Conservation (phyloP, 495 filamentous ascomycete genomes). For the Lindgomyces ingoldianus region DNA sequence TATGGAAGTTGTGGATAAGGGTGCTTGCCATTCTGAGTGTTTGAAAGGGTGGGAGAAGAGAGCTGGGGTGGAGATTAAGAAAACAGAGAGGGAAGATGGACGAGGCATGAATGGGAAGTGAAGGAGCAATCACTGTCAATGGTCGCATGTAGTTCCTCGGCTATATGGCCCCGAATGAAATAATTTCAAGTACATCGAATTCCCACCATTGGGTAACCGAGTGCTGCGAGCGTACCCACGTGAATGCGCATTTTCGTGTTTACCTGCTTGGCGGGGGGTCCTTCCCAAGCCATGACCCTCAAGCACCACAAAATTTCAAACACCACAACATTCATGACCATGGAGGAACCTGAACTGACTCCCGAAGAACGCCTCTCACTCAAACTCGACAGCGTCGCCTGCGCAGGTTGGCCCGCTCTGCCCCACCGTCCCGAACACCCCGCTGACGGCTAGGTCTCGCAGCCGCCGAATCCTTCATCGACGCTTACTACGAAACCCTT, state of each 20-base stretch:
- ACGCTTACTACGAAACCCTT: constrained; percentile 51
- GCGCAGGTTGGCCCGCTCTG: neutral
- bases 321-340: neutral
- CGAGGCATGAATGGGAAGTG: constrained; percentile 2
- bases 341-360: constrained; percentile 4
- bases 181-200: too few relatives aligned
- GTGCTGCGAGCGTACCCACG: too few relatives aligned
- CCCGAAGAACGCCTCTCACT: neutral
- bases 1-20: constrained; percentile 32
- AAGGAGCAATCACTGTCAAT: too few relatives aligned
- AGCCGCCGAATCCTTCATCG: constrained; percentile 41
- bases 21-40: constrained; percentile 39
- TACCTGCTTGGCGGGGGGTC: neutral
- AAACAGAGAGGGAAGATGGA: constrained; percentile 24
- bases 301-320: neutral
- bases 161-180: too few relatives aligned
- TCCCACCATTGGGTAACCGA: too few relatives aligned
- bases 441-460: neutral
- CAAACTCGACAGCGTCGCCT: constrained; percentile 6
- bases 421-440: neutral
- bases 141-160: too few relatives aligned
- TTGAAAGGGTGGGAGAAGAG: constrained; percentile 41
- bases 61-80: constrained; percentile 36
- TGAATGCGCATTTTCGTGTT: constrained; percentile 8
- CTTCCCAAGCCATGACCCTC: neutral